Percentiles rank a stretch among this genome's conserved stretches.
Conservation (phyloP, 306 rosid genomes). For the Astragalus membranaceus region DNA sequence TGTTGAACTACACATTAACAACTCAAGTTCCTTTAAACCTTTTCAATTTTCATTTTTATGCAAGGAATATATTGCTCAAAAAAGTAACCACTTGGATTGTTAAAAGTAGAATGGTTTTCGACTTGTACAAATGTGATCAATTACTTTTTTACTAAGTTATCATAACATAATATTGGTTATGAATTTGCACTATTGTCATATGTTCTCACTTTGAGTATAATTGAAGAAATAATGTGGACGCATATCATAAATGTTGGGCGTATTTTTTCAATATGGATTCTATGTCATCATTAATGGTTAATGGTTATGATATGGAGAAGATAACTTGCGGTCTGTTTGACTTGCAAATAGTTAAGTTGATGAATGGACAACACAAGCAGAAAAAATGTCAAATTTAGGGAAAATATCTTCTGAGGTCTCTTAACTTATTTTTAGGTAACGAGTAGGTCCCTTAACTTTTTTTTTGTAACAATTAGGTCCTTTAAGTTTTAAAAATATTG, state of each 20-base stretch:
- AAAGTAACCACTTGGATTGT: conserved; percentile 1
- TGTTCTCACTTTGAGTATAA: conserved; percentile 25
- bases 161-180: conserved; percentile 9
- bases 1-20: conserved; percentile 16
- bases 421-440: no score
- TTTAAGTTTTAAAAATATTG: no score
- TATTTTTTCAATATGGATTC: not conserved
- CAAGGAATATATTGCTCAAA: conserved; percentile 17
- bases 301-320: not conserved
- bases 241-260: not conserved
- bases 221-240: conserved; percentile 21
- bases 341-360: no score
- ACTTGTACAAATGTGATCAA: not conserved
- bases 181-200: not conserved
- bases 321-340: no score
- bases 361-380: no score
- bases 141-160: conserved; percentile 14
- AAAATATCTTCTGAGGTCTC: no score
- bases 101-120: not conserved
- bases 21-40: conserved; percentile 10
- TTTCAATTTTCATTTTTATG: conserved; percentile 1
- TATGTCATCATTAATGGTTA: not conserved
- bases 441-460: no score
- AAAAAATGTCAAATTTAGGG: no score
- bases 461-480: no score